phyloP scores from a whole-genome alignment of 2,329 filamentous ascomycete species.

The Fusarium duplospermum region DNA sequence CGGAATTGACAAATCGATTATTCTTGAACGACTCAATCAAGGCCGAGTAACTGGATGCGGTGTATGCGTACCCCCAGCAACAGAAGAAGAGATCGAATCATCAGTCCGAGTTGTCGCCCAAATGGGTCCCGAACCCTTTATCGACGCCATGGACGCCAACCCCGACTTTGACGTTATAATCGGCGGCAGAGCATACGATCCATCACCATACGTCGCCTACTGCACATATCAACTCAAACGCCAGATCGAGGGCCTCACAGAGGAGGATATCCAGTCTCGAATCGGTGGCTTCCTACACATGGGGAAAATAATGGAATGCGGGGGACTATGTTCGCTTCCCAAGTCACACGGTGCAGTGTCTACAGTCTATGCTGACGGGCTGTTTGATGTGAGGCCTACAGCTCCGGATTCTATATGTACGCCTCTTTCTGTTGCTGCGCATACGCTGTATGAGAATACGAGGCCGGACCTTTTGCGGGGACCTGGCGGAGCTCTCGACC shows the following conservation, averaged over 20 bases:
- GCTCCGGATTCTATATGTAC: conserved; percentile 56
- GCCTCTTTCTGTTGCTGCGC: conserved; percentile 61
- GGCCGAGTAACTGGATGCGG: conserved; percentile 53
- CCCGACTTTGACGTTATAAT: conserved; percentile 61
- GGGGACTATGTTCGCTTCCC: conserved; percentile 59
- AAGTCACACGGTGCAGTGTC: conserved; percentile 58
- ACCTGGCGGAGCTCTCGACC: conserved; percentile 60
- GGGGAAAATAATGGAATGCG: conserved; percentile 67
- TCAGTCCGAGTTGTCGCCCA: conserved; percentile 56
- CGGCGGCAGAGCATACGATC: conserved; percentile 58
- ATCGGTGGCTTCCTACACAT: conserved; percentile 59
- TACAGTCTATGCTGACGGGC: conserved; percentile 53
- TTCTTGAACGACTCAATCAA: conserved; percentile 46
- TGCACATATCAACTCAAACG: conserved; percentile 24
- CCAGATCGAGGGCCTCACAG: not conserved
- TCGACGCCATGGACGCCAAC: conserved; percentile 53
- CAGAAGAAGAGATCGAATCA: conserved; percentile 50
- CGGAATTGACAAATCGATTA: conserved; percentile 48
- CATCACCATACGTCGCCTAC: conserved; percentile 54
- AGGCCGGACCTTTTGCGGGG: conserved; percentile 62
- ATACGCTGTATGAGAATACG: conserved; percentile 66
- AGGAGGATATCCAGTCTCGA: not conserved
- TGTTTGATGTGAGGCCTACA: conserved; percentile 60
- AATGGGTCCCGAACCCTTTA: conserved; percentile 59
- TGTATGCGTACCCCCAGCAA: conserved; percentile 54